Base-by-base conservation (phyloP, 352 stramenopile species). In the Thraustotheca clavata region DNA sequence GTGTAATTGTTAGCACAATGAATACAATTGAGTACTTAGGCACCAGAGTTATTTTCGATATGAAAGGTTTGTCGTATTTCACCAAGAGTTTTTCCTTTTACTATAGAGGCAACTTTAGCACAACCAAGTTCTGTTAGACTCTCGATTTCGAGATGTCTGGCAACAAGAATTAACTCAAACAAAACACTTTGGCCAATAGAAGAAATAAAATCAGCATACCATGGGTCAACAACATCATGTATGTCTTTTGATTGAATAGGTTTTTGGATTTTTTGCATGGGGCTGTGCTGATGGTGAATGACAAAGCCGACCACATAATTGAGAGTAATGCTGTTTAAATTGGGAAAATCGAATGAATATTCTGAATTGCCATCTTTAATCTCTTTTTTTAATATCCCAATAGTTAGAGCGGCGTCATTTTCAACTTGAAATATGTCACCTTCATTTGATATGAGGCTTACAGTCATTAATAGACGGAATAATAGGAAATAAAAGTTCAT, bases 251-350 rank as follows among this genome's bases (percentile, higher is more conserved):
- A 81, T 59, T 74, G 76, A 20, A 81, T 75, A 39, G 77, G 76
- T 69, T 99, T 99, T 73, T 99, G 96, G 71, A 99, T 99, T 74
- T 99, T 96, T 27, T 86, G 87, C 96, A 99, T 99, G 27, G 96
- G 91, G 75, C 98, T 89, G 70, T 91, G 89, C 76, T 99, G 85
- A 77, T 99, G 95, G 59, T 93, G 76, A 71, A 75, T 86, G 77
- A 91, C 98, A 69, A 98, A 98, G 77, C 98, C 95, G 74, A 98
- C 98, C 49, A 98, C 91, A 80, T 99, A 99, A n/a, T 84, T 87
- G 31, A 99, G 77, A 41, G 99, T 93, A 60, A 86, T 82, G 62
- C 89, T 94, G 81, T 99, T 99, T 67, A 99, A 96, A 69, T 99
- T 99, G 32, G 95, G 95, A 49, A 99, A 63, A n/a, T n/a, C n/a